Percentiles rank a stretch among this genome's conserved stretches.
Conservation (phyloP, 1,284 basidiomycete species). For the Naganishia sp. region DNA sequence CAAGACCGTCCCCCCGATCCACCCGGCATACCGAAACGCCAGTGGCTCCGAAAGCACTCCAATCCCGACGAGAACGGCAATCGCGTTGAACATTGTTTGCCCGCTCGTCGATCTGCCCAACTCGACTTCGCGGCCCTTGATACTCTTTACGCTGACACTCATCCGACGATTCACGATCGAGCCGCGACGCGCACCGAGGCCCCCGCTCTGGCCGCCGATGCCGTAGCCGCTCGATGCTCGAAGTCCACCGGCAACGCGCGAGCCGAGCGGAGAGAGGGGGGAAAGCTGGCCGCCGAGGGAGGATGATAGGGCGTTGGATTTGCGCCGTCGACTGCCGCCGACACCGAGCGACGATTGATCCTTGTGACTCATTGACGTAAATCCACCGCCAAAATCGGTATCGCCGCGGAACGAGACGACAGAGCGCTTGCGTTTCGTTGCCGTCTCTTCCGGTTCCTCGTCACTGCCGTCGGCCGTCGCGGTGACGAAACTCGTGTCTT, state of each 20-base stretch:
- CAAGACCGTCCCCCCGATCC: conserved; percentile 72
- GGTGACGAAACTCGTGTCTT: conserved; percentile 32
- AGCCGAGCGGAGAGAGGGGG: conserved; percentile 22
- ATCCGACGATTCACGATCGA: conserved; percentile 35
- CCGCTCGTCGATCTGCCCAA: conserved; percentile 72
- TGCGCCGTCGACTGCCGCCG: conserved; percentile 26
- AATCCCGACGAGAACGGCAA: conserved; percentile 81
- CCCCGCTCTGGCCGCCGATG: conserved; percentile 12
- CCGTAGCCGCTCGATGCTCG: conserved; percentile 21
- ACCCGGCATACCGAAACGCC: conserved; percentile 83
- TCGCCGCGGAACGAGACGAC: conserved; percentile 25
- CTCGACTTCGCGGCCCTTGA: conserved; percentile 38
- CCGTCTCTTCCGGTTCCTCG: conserved; percentile 38
- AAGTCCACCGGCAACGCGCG: conserved; percentile 2
- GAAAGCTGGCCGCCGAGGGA: conserved; percentile 6
- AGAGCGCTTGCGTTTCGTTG: conserved; percentile 27
- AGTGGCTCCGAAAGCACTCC: conserved; percentile 87
- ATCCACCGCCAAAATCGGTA: conserved; percentile 21
- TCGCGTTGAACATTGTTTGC: conserved; percentile 87
- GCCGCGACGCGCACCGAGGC: conserved; percentile 17
- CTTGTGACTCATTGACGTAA: conserved; percentile 25
- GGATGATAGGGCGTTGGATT: conserved; percentile 17
- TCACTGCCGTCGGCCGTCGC: conserved; percentile 38
- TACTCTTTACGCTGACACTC: conserved; percentile 33
- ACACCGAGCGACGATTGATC: conserved; percentile 20